phyloP scores from a whole-genome alignment of 208 protist species.

The Strigomonas culicis region DNA sequence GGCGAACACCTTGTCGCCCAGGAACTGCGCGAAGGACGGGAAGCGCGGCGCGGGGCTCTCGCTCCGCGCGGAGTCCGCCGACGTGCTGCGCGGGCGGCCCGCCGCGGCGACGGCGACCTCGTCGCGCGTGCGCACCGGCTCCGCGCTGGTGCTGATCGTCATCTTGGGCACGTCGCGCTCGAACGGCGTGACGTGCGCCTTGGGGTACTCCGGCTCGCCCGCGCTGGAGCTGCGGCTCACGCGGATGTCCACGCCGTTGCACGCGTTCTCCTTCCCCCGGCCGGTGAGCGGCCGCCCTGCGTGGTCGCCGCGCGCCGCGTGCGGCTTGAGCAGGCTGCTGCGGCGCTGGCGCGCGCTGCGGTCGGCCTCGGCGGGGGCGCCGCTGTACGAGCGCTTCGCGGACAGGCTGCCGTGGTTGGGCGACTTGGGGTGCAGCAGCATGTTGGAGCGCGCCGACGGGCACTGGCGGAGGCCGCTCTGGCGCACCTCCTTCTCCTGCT shows the following conservation, averaged over 20 bases:
- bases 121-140: background rate
- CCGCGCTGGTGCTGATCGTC: background rate
- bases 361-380: slow-evolving; percentile 15
- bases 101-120: background rate
- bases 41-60: slow-evolving; percentile 81
- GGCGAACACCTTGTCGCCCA: slow-evolving; percentile 49
- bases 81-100: background rate
- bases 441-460: too few species aligned
- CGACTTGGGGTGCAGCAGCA: background rate
- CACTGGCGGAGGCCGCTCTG: background rate
- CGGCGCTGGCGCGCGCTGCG: slow-evolving; percentile 12
- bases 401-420: background rate
- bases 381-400: slow-evolving; percentile 16
- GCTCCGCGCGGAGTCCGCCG: slow-evolving; percentile 16
- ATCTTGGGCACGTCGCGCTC: background rate
- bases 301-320: too few species aligned
- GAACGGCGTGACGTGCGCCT: background rate
- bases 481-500: background rate
- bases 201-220: background rate
- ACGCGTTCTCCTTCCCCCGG: background rate
- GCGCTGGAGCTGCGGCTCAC: background rate
- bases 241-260: background rate
- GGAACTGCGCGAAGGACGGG: slow-evolving; percentile 64
- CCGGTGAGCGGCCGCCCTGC: background rate
- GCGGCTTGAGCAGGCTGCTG: background rate